phyloP scores from a whole-genome alignment of 2,329 filamentous ascomycete species.

The Ceratocystis alfenasii region DNA sequence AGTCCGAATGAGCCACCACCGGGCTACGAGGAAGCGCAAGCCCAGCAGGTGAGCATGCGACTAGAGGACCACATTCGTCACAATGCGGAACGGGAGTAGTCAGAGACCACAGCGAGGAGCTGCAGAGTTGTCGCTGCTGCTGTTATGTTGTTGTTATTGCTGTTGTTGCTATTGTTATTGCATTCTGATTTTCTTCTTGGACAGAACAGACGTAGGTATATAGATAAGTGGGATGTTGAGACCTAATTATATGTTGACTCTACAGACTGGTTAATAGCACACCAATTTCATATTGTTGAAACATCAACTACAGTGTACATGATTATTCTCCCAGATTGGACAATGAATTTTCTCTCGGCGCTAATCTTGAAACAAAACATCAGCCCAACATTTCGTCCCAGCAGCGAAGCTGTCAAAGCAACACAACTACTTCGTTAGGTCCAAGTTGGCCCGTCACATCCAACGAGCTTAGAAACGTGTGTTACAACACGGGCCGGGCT shows the following conservation, averaged over 20 bases:
- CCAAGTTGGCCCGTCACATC: not conserved
- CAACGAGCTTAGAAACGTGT: not conserved
- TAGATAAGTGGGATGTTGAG: not conserved
- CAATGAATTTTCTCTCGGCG: no score
- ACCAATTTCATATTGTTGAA: not conserved
- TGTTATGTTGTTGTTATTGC: no score
- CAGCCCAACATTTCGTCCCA: not conserved
- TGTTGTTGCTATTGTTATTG: no score
- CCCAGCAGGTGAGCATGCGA: constrained; percentile 46
- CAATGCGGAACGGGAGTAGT: constrained; percentile 52
- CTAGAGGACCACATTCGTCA: constrained; percentile 61
- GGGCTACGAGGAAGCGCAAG: constrained; percentile 82
- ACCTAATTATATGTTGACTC: not conserved
- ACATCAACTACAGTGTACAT: no score
- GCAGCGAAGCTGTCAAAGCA: not conserved
- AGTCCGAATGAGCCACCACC: constrained; percentile 68
- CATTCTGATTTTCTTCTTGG: no score
- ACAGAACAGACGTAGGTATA: not conserved
- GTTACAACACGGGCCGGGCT: not conserved
- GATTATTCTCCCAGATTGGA: no score
- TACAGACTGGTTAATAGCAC: not conserved
- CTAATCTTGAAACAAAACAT: no score
- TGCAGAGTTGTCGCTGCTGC: no score
- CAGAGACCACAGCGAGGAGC: not conserved
- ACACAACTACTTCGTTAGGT: not conserved